Evolutionary conservation across 2,329 filamentous ascomycete genomes (phyloP).

Genomic region (Exophiala spinifera): DNA sequence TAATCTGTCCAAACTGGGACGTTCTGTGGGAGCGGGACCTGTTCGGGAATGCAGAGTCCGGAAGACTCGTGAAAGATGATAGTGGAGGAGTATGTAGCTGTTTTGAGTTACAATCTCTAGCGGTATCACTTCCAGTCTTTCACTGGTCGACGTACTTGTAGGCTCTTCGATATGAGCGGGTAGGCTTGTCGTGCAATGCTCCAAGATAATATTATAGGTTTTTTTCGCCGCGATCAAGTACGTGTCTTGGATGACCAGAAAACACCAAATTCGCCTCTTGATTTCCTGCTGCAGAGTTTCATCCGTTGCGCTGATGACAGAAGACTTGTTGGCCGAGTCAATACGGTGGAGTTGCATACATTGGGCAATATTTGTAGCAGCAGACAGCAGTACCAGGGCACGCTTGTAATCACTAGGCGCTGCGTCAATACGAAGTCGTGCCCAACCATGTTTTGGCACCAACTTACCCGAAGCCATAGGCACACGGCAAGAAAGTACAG

Average conservation of each 20-base stretch:
- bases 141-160: background rate
- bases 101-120: background rate
- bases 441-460: background rate
- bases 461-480: background rate
- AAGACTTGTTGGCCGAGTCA: background rate
- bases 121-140: background rate
- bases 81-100: slow-evolving; percentile 1
- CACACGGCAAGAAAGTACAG: background rate
- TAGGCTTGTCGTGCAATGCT: background rate
- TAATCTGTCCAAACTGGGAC: background rate
- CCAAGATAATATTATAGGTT: background rate
- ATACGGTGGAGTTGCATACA: background rate
- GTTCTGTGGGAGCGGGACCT: background rate
- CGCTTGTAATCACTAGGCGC: background rate
- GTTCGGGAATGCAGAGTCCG: background rate
- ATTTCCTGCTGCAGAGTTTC: background rate
- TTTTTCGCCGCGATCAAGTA: background rate
- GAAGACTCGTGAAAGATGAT: background rate
- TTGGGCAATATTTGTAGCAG: slow-evolving; percentile 1
- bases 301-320: background rate
- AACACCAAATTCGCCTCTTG: background rate
- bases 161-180: background rate
- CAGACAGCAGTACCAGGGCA: background rate
- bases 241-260: background rate
- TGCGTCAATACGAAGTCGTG: background rate